Base-by-base conservation (phyloP, 78 protist genomes). In the Blattamonas nauphoetae region DNA sequence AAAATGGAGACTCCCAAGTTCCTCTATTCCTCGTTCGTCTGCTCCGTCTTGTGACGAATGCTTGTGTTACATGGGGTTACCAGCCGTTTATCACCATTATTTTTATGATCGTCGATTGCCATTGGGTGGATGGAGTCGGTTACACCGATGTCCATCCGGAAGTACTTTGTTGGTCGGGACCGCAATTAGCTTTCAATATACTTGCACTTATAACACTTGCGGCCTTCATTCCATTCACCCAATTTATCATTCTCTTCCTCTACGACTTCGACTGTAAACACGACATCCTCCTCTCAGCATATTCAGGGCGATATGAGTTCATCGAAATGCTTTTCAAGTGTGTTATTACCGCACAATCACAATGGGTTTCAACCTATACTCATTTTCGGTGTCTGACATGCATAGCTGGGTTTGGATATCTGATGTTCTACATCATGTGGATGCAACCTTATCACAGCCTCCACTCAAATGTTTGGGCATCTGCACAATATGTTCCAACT, bases 401-500 rank as follows among this genome's bases (percentile, higher is more conserved):
- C 21, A 55, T 55, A 29, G 71, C 21, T 11, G 71, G 71, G 71
- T 55, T 55, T 21, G 21, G 38, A 55, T 55, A 29, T 21, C 21
- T 55, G 71, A 55, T 55, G 71, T 55, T 55, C 71, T 55, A 55
- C 71, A 55, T 55, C 71, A 55, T 55, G 71, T 55, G 71, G 71
- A 55, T 55, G 71, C 71, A 55, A 55, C 71, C 71, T 29, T 55
- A 55, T 21, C 71, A 55, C 21, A 29, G 38, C 21, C 71, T 55
- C 71, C 71, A 55, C 71, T 29, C 71, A 21, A 55, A 55, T 55
- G 71, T 55, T 29, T 55, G 11, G 11, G 71, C 71, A 11, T 55
- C 71, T 55, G 71, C 38, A 21, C 71, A 55, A 21, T 55, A 55
- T 55, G 71, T 11, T 29, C 21, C 38, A 21, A 29, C 71, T 55